Percentiles rank a stretch among this genome's conserved stretches.
Evolutionary conservation across 1,284 basidiomycete genomes (phyloP).

Genomic region (Earliella scabrosa): DNA sequence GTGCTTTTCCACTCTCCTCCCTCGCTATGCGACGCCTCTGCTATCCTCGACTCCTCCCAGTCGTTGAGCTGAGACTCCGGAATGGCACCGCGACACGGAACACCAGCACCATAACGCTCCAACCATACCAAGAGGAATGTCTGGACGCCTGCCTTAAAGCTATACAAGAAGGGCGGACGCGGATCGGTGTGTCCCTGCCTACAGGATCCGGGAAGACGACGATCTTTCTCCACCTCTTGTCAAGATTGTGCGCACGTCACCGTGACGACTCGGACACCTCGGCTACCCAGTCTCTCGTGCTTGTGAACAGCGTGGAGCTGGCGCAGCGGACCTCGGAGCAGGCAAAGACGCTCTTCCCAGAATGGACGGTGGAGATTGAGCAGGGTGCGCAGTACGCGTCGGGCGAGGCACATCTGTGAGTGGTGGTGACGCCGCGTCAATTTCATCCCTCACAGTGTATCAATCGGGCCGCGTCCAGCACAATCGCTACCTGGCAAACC

Average conservation of each 20-base stretch:
- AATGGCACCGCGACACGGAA: too few relatives aligned
- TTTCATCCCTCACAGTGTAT: too few relatives aligned
- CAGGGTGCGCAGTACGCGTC: conserved; percentile 85
- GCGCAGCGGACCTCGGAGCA: conserved; percentile 87
- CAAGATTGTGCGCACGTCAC: conserved; percentile 55
- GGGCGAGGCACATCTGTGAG: conserved; percentile 83
- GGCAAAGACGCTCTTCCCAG: conserved; percentile 68
- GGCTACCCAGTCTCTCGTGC: conserved; percentile 71
- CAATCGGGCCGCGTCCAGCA: too few relatives aligned
- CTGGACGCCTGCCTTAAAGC: conserved; percentile 80
- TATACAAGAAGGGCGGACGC: conserved; percentile 60
- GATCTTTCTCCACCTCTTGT: conserved; percentile 83
- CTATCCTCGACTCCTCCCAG: too few relatives aligned
- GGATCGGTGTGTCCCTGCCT: conserved; percentile 92
- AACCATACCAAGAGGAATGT: conserved; percentile 90
- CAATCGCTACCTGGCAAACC: too few relatives aligned
- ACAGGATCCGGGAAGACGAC: conserved; percentile 95
- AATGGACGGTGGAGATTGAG: conserved; percentile 88
- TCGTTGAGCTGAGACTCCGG: too few relatives aligned
- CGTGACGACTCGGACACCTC: conserved; percentile 43
- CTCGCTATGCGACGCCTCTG: too few relatives aligned
- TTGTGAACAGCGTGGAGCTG: conserved; percentile 89
- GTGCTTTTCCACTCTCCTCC: too few relatives aligned
- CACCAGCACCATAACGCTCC: too few relatives aligned
- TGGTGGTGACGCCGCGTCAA: conserved; percentile 12